Evolutionary conservation across 805 yeast species (phyloP), one percentile per base, ranked within the genome.

Genomic region (Cyberlindnera meyerae): DNA sequence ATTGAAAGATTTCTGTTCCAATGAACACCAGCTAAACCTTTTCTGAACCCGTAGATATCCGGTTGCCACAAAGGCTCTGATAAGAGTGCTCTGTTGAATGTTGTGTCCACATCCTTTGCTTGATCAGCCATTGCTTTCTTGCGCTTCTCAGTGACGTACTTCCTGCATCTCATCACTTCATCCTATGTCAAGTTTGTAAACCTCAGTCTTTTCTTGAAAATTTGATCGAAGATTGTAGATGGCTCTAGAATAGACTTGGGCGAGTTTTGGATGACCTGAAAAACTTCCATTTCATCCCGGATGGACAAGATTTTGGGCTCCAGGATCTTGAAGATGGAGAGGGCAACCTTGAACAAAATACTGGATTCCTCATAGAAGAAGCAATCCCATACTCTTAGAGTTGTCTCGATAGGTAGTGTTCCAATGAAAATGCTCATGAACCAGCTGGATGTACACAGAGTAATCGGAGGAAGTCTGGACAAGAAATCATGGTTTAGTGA

Each of bases 361-460:
- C 85, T 85, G 2, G 95, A 81, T 20, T 87, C 96, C 57, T 90
- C 97, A 54, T 83, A 87, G 68, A 94, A 89, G 33, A 90, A 62
- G 44, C 94, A 85, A 60, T 93, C 98, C 97, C 98, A 90, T 0
- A 93, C 80, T 38, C 97, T 65, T 29, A 93, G 64, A 8, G 87
- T 82, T 0, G 94, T 75, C 54, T 93, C 97, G 16, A 87, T 77
- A 0, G 98, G 98, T 18, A 93, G 61, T 1, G 82, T 77, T 0
- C 95, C 96, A 24, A 93, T 87, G 61, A 84, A 93, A n/a, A 86
- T 75, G 51, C 96, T 84, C 97, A 93, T 90, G 55, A 93, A 93
- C 98, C 98, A 93, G 37, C 95, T 79, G 0, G 96, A 90, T 1
- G 97, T 93, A 48, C 95, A 93, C 31, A 93, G 68, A 1, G 96